These are phyloP conservation scores for Dalbergia cultrata DNA, from an alignment of 306 rosid species.

Conservation along the genomic window DNA sequence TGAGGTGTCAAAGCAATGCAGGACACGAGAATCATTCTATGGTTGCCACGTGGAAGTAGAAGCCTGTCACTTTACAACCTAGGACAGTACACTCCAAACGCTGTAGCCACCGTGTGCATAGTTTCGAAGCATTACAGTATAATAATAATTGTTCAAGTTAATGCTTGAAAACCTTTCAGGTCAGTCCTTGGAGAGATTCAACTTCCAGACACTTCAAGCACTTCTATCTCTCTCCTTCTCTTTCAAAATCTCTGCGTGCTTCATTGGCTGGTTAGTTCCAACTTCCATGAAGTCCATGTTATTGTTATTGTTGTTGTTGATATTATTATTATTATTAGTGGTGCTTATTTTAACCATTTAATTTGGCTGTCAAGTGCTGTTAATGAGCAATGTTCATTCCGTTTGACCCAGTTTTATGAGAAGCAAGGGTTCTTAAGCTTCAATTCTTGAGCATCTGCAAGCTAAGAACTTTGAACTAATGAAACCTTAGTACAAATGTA, in stretches of 20 bases:
- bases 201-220: slow-evolving; percentile 14
- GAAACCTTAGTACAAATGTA: background rate
- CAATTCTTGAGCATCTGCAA: background rate
- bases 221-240: background rate
- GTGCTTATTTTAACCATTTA: slow-evolving; percentile 13
- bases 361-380: slow-evolving; percentile 12
- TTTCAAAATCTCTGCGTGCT: background rate
- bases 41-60: slow-evolving; percentile 50
- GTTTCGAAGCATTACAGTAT: background rate
- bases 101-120: background rate
- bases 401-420: background rate
- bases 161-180: background rate
- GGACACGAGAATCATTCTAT: slow-evolving; percentile 13
- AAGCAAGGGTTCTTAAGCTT: slow-evolving; percentile 13
- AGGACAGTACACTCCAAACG: background rate
- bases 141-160: background rate
- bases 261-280: slow-evolving; percentile 23
- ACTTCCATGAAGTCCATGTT: slow-evolving; percentile 11
- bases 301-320: background rate
- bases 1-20: slow-evolving; percentile 40
- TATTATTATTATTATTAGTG: background rate
- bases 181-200: background rate
- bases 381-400: slow-evolving; percentile 12
- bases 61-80: background rate
- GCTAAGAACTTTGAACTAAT: background rate